Evolutionary conservation across 129 eudicot genomes (phyloP), one percentile per base, ranked within the genome.

Genomic region (Centrapalus pauciflorus): DNA sequence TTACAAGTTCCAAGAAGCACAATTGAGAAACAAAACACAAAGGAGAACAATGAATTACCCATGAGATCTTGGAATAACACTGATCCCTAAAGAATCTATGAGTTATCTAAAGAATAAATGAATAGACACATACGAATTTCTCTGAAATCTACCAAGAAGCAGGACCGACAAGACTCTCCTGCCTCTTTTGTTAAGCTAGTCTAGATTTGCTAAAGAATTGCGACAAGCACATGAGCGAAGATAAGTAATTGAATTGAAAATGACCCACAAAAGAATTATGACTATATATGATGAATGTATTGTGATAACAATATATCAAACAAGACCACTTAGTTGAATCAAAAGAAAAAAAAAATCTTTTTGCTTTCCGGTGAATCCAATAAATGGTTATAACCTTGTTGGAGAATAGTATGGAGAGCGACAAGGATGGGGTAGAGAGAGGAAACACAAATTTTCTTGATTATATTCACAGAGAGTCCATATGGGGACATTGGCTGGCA

Each of bases 1-100:
- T 64, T 52, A 55, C 84, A 82, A 70, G 13, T 78, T 38, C 85
- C 87, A 64, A 79, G 34, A 66, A 69, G 69, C 64, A 58, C 11
- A 34, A 43, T 60, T 58, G 69, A 40, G 66, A 78, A 21, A 45
- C 77, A 76, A 41, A 74, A 29, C 34, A 69, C 76, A 65, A 67
- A 71, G 48, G 63, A 52, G 12, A 64, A 63, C 11, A 69, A 29
- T 54, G 54, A 50, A 61, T 29, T 78, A 30, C 71, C 96, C 90
- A 83, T 91, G 61, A 78, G 71, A 69, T 77, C 72, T 69, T 62
- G 61, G 60, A 52, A 61, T 29, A 62, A 55, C 52, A 66, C 26
- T 35, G 70, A 66, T 76, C 71, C 76, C 74, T 61, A 72, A 70
- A 28, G 16, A 67, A 66, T 38, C 19, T 61, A 67, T 72, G 72